Evolutionary conservation across 352 stramenopile species (phyloP).

Genomic region (Globisporangium splendens): DNA sequence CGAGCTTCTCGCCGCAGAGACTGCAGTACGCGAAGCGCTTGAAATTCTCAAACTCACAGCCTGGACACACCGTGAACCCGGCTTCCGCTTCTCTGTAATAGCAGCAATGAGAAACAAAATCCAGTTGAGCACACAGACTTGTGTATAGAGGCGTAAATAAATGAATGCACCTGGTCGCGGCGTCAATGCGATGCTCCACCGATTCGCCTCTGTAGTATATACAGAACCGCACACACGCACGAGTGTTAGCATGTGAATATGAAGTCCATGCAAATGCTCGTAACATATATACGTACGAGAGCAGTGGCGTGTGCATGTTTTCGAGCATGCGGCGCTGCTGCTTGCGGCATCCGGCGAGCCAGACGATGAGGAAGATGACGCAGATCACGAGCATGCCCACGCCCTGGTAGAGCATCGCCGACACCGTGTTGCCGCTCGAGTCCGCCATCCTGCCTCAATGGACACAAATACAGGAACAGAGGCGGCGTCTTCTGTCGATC

Average conservation of each 20-base stretch:
- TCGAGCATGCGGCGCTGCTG: conserved; percentile 39
- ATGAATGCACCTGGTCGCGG: conserved; percentile 27
- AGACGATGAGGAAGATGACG: conserved; percentile 8
- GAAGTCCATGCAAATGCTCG: not conserved
- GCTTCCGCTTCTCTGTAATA: conserved; percentile 47
- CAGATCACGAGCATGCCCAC: conserved; percentile 51
- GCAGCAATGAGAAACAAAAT: not conserved
- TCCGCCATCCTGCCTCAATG: conserved; percentile 1
- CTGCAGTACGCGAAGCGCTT: conserved; percentile 58
- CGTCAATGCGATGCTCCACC: conserved; percentile 63
- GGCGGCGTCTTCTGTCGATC: no score
- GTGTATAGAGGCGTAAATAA: no score
- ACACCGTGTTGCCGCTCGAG: conserved; percentile 8
- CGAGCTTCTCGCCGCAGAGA: conserved; percentile 57
- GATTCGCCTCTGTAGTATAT: conserved; percentile 25
- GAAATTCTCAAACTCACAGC: conserved; percentile 78
- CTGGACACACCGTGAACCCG: conserved; percentile 39
- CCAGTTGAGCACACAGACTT: no score
- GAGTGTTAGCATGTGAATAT: not conserved
- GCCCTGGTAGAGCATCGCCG: conserved; percentile 57
- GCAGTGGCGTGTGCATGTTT: conserved; percentile 30
- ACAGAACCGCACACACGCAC: not conserved
- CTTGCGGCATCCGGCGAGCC: conserved; percentile 26
- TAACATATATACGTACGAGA: conserved; percentile 22
- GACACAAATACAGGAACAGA: no score